Evolutionary conservation across 2,329 filamentous ascomycete genomes (phyloP).

Genomic region (Fusarium secorum): DNA sequence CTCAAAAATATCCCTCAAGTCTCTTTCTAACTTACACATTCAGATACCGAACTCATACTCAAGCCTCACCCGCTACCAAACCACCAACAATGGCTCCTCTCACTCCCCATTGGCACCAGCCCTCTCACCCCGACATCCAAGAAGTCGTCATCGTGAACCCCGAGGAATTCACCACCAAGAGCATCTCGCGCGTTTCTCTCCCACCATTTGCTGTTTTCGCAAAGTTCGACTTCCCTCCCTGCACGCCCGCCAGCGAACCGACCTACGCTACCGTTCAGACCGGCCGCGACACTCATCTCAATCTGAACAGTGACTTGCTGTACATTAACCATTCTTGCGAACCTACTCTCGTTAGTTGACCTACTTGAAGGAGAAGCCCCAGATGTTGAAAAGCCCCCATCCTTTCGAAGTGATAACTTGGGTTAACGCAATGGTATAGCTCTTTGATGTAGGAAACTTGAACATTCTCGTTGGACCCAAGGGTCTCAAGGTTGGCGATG

Average conservation of each 20-base stretch:
- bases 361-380: conserved; percentile 21
- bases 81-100: conserved; percentile 60
- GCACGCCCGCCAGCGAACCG: conserved; percentile 61
- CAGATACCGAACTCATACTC: background rate
- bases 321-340: conserved; percentile 76
- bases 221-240: conserved; percentile 71
- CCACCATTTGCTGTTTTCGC: conserved; percentile 72
- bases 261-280: conserved; percentile 73
- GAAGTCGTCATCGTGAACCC: conserved; percentile 61
- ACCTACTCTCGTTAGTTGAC: conserved; percentile 65
- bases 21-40: background rate
- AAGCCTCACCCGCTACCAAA: conserved; percentile 8
- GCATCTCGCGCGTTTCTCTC: conserved; percentile 62
- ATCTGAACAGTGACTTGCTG: conserved; percentile 70
- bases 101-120: conserved; percentile 66
- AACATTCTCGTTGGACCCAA: conserved; percentile 66
- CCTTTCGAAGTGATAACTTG: too few species aligned
- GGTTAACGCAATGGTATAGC: conserved; percentile 51
- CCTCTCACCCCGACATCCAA: conserved; percentile 66
- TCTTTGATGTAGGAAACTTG: conserved; percentile 66
- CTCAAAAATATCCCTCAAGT: background rate
- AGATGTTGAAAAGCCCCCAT: background rate
- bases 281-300: conserved; percentile 62
- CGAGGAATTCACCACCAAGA: conserved; percentile 66
- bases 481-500: conserved; percentile 63